Percentiles rank a stretch among this genome's conserved stretches.
These are phyloP conservation scores for Monotropa hypopitys DNA, from an alignment of 179 eudicot genomes.

Conservation along the genomic window DNA sequence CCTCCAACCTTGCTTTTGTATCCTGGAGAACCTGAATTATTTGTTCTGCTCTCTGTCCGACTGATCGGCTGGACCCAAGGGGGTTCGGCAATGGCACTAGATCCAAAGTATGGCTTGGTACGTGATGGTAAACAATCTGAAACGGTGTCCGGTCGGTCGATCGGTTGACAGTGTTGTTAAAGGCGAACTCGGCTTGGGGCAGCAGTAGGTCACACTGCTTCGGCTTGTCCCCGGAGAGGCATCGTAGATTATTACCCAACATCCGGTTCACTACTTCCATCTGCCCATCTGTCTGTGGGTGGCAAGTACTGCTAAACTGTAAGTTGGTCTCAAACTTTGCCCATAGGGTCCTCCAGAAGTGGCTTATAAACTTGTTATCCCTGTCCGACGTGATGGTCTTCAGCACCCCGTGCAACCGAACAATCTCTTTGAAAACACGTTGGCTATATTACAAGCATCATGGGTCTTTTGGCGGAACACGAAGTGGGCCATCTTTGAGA, in stretches of 20 bases:
- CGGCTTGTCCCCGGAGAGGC: background rate
- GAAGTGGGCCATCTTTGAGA: conserved; percentile 15
- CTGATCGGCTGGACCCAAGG: too few species aligned
- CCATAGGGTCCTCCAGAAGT: background rate
- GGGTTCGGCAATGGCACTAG: too few species aligned
- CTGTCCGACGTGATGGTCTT: background rate
- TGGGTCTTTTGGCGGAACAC: background rate
- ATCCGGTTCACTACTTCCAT: background rate
- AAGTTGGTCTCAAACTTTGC: background rate
- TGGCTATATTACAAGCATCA: background rate
- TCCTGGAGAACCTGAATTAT: too few species aligned
- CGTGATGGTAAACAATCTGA: too few species aligned
- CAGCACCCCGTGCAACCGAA: background rate
- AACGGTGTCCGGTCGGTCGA: too few species aligned
- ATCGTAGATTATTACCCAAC: background rate
- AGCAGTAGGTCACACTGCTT: background rate
- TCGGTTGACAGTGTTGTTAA: background rate
- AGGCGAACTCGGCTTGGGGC: background rate
- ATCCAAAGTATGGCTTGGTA: too few species aligned
- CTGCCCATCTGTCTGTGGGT: background rate
- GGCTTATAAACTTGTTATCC: background rate
- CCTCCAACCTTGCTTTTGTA: too few species aligned
- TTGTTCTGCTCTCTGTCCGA: too few species aligned
- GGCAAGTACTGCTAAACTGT: background rate
- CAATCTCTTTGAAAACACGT: background rate